Evolutionary conservation across 345 rosid species (phyloP).

Genomic region (Cardamine resedifolia): DNA sequence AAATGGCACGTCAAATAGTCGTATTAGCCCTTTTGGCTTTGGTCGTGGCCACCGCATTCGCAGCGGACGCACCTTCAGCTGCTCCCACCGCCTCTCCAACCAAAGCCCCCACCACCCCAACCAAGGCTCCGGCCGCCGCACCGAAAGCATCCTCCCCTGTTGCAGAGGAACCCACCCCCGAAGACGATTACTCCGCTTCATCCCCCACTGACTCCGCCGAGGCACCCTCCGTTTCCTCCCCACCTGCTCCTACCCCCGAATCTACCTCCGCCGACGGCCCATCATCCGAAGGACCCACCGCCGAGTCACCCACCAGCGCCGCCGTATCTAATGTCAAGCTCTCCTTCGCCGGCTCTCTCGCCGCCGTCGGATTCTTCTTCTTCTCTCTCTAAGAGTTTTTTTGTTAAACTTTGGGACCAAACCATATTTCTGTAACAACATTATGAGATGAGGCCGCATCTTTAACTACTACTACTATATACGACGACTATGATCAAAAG

Average conservation of each 20-base stretch:
- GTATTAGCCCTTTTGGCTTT: conserved; percentile 30
- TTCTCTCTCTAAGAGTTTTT: conserved; percentile 29
- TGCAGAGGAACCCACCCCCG: conserved; percentile 33
- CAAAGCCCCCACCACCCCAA: conserved; percentile 19
- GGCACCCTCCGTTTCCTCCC: conserved; percentile 31
- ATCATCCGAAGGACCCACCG: conserved; percentile 29
- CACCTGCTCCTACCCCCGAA: conserved; percentile 34
- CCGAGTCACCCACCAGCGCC: conserved; percentile 19
- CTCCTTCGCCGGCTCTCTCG: conserved; percentile 30
- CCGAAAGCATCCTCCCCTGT: conserved; percentile 33
- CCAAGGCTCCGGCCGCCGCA: conserved; percentile 28
- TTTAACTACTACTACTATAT: background rate
- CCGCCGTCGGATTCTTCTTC: conserved; percentile 34
- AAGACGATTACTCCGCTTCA: conserved; percentile 29
- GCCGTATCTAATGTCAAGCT: conserved; percentile 24
- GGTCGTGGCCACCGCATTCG: conserved; percentile 32
- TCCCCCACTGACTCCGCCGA: conserved; percentile 29
- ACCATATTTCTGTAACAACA: conserved; percentile 23
- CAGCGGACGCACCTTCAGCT: conserved; percentile 36
- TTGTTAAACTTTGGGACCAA: background rate
- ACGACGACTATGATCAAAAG: conserved; percentile 1
- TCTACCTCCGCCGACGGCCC: conserved; percentile 29
- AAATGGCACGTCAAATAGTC: conserved; percentile 35
- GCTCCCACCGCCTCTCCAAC: conserved; percentile 28
- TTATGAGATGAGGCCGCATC: background rate